phyloP scores from a whole-genome alignment of 2,329 filamentous ascomycete genomes.

The Aspergillus fijiensis region DNA sequence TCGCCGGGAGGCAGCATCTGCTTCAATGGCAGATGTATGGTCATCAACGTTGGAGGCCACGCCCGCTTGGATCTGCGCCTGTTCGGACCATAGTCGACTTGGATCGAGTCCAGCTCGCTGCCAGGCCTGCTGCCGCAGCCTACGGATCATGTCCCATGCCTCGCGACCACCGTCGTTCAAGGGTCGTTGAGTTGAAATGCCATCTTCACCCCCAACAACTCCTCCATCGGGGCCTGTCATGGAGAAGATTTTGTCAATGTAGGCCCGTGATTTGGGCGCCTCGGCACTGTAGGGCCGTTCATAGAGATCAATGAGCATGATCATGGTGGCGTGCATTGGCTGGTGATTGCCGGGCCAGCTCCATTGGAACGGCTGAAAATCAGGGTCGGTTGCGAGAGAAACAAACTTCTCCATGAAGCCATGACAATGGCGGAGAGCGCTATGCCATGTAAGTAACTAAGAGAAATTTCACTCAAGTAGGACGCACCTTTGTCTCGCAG shows the following conservation, averaged over 20 bases:
- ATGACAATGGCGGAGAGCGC: slow-evolving; percentile 49
- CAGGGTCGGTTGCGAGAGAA: slow-evolving; percentile 47
- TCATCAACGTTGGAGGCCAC: slow-evolving; percentile 25
- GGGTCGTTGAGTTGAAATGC: slow-evolving; percentile 44
- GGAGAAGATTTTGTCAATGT: slow-evolving; percentile 49
- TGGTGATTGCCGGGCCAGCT: slow-evolving; percentile 45
- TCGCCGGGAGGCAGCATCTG: slow-evolving; percentile 14
- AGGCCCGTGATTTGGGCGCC: slow-evolving; percentile 45
- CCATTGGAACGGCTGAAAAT: slow-evolving; percentile 51
- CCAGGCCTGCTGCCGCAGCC: slow-evolving; percentile 50
- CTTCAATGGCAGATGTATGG: slow-evolving; percentile 10
- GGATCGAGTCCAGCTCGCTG: slow-evolving; percentile 50
- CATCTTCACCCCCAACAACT: slow-evolving; percentile 48
- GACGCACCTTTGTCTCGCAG: slow-evolving; percentile 45
- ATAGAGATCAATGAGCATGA: slow-evolving; percentile 51
- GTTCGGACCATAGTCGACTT: slow-evolving; percentile 48
- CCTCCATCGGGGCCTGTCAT: slow-evolving; percentile 47
- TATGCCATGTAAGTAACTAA: slow-evolving; percentile 16
- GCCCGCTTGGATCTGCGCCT: slow-evolving; percentile 44
- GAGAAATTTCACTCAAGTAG: not conserved
- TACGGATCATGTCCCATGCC: slow-evolving; percentile 51
- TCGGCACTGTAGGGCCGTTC: slow-evolving; percentile 48
- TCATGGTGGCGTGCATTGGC: slow-evolving; percentile 36
- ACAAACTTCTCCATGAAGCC: slow-evolving; percentile 52
- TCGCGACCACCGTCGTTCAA: slow-evolving; percentile 50